Evolutionary conservation across 2,329 filamentous ascomycete species (phyloP), one percentile per base, ranked within the genome.

Genomic region (Neofusicoccum kwambonambiense): DNA sequence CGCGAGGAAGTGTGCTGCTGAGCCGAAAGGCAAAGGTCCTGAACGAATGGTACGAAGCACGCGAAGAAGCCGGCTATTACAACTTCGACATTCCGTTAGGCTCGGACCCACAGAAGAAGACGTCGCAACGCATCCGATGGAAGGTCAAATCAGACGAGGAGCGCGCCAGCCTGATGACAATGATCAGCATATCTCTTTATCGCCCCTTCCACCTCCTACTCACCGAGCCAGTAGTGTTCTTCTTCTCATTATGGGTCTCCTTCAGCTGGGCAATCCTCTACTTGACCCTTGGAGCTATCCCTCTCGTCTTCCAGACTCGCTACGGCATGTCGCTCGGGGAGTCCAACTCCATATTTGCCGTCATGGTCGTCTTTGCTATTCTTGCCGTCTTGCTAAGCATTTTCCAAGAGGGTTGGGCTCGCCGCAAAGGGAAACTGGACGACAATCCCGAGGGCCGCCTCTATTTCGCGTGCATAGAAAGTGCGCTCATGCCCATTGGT

Each of bases 221-320:
- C 68, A 93, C 90, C 0, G 90, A 93, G 69, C 89, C 90, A 0
- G 88, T 92, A 9, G 90, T 93, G 13, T 92, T 93, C 77, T 92
- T 87, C 80, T 97, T 97, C 80, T 92, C 90, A 0, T 82, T 96
- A 0, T 97, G 93, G 93, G 89, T 93, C 0, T 85, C 91, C 0
- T 97, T 97, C 75, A 89, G 89, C 19, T 97, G 93, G 93, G 92
- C 90, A 0, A 86, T 96, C 0, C 84, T 97, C 0, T 97, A 97
- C 75, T 81, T 97, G 17, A 92, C 90, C 12, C 94, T 97, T 70
- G 87, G 87, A 13, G 90, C 91, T 1, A 86, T 97, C 4, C 91
- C 93, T 0, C 83, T 95, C 3, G 88, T 96, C 27, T 96, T 95
- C 76, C 72, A 80, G 22, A 83, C 81, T 4, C 87, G 86, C 50